Conservation (phyloP, 805 yeast genomes). For the Schwanniomyces occidentalis region DNA sequence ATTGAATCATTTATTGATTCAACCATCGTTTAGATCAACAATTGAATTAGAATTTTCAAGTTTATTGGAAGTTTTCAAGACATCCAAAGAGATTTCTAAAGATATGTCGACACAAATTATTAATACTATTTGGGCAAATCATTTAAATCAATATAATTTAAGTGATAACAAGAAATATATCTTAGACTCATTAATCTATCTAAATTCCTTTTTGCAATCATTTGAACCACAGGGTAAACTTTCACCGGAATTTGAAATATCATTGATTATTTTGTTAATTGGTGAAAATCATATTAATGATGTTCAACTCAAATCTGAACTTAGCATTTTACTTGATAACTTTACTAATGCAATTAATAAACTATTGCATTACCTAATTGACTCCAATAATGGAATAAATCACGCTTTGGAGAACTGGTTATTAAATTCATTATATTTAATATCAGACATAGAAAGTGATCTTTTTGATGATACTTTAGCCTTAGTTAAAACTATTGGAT, state of each 20-base stretch:
- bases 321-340: background rate
- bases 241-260: conserved; percentile 10
- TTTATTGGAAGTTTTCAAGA: conserved; percentile 17
- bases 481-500: conserved; percentile 9
- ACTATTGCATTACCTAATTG: background rate
- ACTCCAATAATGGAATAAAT: background rate
- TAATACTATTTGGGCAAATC: conserved; percentile 38
- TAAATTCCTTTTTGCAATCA: conserved; percentile 13
- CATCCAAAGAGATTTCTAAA: conserved; percentile 3
- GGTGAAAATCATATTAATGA: background rate
- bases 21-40: conserved; percentile 55
- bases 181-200: conserved; percentile 9
- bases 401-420: conserved; percentile 24
- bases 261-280: conserved; percentile 10
- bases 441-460: background rate
- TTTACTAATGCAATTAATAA: background rate
- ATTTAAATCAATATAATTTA: conserved; percentile 40
- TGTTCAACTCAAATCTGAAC: background rate
- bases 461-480: conserved; percentile 2
- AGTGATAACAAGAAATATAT: conserved; percentile 21
- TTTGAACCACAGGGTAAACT: background rate
- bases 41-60: conserved; percentile 45
- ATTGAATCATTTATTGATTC: conserved; percentile 41
- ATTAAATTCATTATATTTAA: conserved; percentile 23
- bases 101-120: conserved; percentile 23